These are phyloP conservation scores for Colletotrichum gloeosporioides DNA, from an alignment of 2,329 filamentous ascomycete species.

Conservation along the genomic window DNA sequence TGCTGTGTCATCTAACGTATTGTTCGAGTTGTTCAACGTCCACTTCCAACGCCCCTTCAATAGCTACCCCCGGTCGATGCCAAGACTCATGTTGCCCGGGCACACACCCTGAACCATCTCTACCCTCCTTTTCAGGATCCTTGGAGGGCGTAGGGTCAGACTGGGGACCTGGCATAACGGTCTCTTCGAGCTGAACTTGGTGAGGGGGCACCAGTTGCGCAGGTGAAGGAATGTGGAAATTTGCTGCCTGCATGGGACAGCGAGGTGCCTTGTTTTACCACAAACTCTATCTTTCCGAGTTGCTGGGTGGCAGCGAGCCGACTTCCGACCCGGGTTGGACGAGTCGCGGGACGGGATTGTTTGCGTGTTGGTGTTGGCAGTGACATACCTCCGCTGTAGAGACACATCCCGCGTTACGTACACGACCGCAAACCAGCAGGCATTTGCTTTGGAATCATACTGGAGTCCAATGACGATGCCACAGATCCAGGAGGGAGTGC, in stretches of 20 bases:
- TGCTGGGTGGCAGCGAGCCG: conserved; percentile 14
- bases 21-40: neutral
- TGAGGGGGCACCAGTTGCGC: neutral
- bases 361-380: neutral
- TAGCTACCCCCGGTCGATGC: neutral
- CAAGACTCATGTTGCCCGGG: neutral
- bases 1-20: neutral
- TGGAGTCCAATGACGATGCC: neutral
- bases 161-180: neutral
- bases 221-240: conserved; percentile 14
- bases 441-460: neutral
- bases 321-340: conserved; percentile 18
- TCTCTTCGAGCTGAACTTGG: neutral
- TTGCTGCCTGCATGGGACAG: conserved; percentile 7
- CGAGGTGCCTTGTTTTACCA: conserved; percentile 20
- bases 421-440: neutral
- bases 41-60: neutral
- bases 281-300: conserved; percentile 20
- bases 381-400: neutral
- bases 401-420: neutral
- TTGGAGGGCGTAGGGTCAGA: neutral
- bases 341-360: conserved; percentile 6
- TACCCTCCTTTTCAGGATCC: neutral
- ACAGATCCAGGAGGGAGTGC: neutral
- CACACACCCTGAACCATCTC: neutral